Base-by-base conservation (phyloP, 306 rosid genomes). In the Senna siamea region DNA sequence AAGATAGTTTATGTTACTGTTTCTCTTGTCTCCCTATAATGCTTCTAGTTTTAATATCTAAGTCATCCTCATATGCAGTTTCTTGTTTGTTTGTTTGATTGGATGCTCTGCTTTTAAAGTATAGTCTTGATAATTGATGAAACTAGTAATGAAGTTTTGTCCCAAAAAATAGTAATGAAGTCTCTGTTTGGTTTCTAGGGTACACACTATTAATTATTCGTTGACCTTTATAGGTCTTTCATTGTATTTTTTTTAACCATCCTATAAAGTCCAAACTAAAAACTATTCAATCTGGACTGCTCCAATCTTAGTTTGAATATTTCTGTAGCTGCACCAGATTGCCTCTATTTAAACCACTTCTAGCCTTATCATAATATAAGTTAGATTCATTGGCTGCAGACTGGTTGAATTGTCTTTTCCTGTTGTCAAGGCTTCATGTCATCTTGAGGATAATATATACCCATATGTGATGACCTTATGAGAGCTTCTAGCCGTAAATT, bases 1-100 rank as follows among this genome's bases (percentile, higher is more conserved):
- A 86, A 87, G 93, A 67, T 72, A 76, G 73, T 37, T 73, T 48
- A 66, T 38, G 23, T 80, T 15, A 23, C 20, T 6, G 54, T 37
- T 71, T 50, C 28, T 18, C 40, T 22, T 63, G 44, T 82, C 62
- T 56, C 18, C 40, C 50, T 72, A 20, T 28, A 54, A 76, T 65
- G 63, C 72, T 26, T 51, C 40, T 64, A 40, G 56, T 44, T 77
- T 30, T 60, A 66, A 52, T 23, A 58, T 77, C 41, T 6, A 64
- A 48, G 5, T 13, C 62, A 67, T 67, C 73, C 73, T 51, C 60
- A 14, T 82, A 46, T 26, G 63, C 47, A 48, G 32, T 41, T 51
- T 72, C 9, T 70, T 65, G 47, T 51, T 52, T 22, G 58, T 64
- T 68, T 74, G 62, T 57, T n/a, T 54, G 41, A 57, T 14, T 41